Percentiles rank a stretch among this genome's conserved stretches.
Evolutionary conservation across 345 rosid genomes (phyloP).

Genomic region (Clausena lansium): DNA sequence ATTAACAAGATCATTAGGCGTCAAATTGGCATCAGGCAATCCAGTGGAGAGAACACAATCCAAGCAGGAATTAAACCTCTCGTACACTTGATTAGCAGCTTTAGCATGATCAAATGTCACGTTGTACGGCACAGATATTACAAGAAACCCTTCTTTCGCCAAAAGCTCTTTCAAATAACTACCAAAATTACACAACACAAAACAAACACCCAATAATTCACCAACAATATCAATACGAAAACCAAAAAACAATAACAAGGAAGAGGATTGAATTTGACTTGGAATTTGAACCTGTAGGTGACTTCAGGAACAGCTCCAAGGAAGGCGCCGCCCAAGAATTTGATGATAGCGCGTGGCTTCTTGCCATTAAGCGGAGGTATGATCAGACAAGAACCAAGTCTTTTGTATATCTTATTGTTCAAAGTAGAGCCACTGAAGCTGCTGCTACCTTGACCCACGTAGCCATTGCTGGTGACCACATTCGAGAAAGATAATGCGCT

Average conservation of each 20-base stretch:
- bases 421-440: neutral
- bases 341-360: constrained; percentile 69
- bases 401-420: constrained; percentile 39
- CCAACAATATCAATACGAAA: neutral
- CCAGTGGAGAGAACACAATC: constrained; percentile 58
- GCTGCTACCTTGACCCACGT: constrained; percentile 24
- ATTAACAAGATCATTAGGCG: constrained; percentile 49
- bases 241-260: neutral
- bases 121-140: constrained; percentile 78
- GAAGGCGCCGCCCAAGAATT: constrained; percentile 90
- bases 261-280: constrained; percentile 23
- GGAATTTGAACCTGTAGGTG: constrained; percentile 59
- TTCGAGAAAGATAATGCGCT: neutral
- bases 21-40: constrained; percentile 49
- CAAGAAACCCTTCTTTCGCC: constrained; percentile 82
- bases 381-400: constrained; percentile 62
- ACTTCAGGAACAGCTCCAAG: constrained; percentile 90
- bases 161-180: constrained; percentile 77
- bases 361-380: constrained; percentile 52
- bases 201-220: neutral
- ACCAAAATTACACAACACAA: constrained; percentile 4
- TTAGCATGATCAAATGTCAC: constrained; percentile 91
- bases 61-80: constrained; percentile 73
- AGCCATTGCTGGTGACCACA: constrained; percentile 26
- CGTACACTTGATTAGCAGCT: constrained; percentile 67